Evolutionary conservation across 2,329 filamentous ascomycete species (phyloP), one percentile per base, ranked within the genome.

Genomic region (Coniochaeta ligniaria): DNA sequence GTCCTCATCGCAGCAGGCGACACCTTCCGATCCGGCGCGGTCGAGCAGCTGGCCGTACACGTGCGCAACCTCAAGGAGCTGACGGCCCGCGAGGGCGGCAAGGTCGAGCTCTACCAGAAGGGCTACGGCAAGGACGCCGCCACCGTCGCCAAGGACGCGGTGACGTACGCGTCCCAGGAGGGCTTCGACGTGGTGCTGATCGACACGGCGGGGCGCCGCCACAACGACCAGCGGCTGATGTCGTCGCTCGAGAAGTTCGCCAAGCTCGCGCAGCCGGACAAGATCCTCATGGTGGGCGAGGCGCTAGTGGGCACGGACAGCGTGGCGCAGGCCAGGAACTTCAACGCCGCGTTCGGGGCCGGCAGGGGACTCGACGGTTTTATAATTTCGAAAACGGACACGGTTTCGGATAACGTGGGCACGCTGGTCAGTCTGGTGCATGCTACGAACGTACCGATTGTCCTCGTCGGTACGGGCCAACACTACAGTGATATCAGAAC

Each of bases 91-190:
- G 93, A 98, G 75, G 90, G 90, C 54, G 91, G 91, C 31, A 78
- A 86, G 60, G 91, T 99, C 57, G 93, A 96, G 72, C 81, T 99
- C 57, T 99, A 96, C 75, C 92, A 99, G 72, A 95, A 96, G 77
- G 95, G 95, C 38, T 99, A 99, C 72, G 95, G 95, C 69, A 98
- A 97, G 71, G 96, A 99, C 71, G 95, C 96, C 0, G 96, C 96
- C 12, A 90, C 92, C 43, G 94, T 99, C 54, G 95, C 95, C 50
- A 92, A 94, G 72, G 95, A 98, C 69, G 94, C 95, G 0, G 93
- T 99, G n/a, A 74, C 81, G 2, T 89, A 90, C 70, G 95, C 91
- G 3, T 81, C 86, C 0, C 83, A 87, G 59, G 83, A 91, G 66
- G 83, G 83, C 45, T 98, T 89, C 70, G 93, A 98, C 70, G 95